Conservation (phyloP, 345 rosid species). For the Pugionium cornutum region DNA sequence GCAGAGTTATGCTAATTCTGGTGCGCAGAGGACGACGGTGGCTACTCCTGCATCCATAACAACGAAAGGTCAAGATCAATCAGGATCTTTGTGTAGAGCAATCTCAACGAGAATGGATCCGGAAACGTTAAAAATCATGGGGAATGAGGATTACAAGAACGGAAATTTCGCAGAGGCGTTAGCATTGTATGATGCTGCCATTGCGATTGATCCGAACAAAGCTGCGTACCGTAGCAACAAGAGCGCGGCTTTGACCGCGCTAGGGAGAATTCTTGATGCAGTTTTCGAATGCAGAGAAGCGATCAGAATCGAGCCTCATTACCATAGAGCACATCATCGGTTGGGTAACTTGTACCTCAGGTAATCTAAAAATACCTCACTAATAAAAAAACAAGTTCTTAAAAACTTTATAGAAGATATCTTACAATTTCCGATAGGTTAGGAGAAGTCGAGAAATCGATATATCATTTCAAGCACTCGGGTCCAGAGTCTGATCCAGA, state of each 20-base stretch:
- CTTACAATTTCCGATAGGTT: constrained; percentile 44
- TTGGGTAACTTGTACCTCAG: constrained; percentile 79
- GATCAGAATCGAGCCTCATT: constrained; percentile 75
- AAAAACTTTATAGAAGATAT: not conserved
- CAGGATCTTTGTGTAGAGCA: constrained; percentile 73
- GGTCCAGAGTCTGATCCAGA: constrained; percentile 79
- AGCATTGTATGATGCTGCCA: constrained; percentile 93
- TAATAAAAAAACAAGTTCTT: no score
- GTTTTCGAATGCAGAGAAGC: constrained; percentile 94
- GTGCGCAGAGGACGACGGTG: constrained; percentile 43
- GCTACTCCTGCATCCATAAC: constrained; percentile 33
- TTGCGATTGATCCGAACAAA: constrained; percentile 77
- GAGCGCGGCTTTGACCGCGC: constrained; percentile 85
- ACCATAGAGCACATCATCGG: constrained; percentile 93
- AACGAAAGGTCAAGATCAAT: constrained; percentile 31
- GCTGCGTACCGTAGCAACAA: constrained; percentile 92
- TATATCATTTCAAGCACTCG: constrained; percentile 79
- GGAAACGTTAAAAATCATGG: constrained; percentile 87
- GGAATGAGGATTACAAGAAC: constrained; percentile 93
- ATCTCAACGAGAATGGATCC: constrained; percentile 95
- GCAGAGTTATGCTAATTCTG: constrained; percentile 43
- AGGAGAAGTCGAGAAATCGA: constrained; percentile 87
- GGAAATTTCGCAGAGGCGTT: constrained; percentile 87
- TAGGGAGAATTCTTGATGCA: constrained; percentile 83
- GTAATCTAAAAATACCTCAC: constrained; percentile 39